Percentiles rank a stretch among this genome's conserved stretches.
phyloP scores from a whole-genome alignment of 169 alveolate species.

The Cryptosporidium sp. region DNA sequence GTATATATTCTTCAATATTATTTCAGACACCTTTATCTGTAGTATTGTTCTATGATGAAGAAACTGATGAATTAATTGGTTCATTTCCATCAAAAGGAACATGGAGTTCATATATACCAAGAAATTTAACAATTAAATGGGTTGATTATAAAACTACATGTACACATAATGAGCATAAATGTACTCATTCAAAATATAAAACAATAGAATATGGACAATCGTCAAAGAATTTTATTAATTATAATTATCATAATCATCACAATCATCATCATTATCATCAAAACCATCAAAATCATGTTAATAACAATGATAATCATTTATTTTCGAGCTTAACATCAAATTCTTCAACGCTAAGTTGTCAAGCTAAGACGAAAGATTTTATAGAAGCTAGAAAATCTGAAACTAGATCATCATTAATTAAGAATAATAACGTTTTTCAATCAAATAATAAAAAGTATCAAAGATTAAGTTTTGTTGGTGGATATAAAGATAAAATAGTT shows the following conservation, averaged over 20 bases:
- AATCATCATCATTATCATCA: too few species aligned
- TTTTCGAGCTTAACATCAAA: background rate
- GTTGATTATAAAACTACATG: conserved; percentile 58
- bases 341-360: background rate
- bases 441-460: background rate
- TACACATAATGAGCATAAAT: conserved; percentile 34
- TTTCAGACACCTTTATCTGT: conserved; percentile 67
- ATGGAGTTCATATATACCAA: conserved; percentile 56
- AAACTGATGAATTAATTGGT: conserved; percentile 47
- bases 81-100: conserved; percentile 69
- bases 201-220: background rate
- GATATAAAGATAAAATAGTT: background rate
- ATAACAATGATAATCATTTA: background rate
- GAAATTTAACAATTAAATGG: conserved; percentile 43
- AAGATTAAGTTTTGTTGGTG: background rate
- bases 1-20: conserved; percentile 44
- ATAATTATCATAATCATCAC: background rate
- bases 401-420: background rate
- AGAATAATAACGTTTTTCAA: background rate
- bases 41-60: conserved; percentile 39
- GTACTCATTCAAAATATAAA: conserved; percentile 16
- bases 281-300: too few species aligned
- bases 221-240: background rate
- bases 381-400: background rate
- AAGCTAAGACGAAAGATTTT: background rate